Evolutionary conservation across 2,329 filamentous ascomycete species (phyloP).

Genomic region (Diaporthe helianthi): DNA sequence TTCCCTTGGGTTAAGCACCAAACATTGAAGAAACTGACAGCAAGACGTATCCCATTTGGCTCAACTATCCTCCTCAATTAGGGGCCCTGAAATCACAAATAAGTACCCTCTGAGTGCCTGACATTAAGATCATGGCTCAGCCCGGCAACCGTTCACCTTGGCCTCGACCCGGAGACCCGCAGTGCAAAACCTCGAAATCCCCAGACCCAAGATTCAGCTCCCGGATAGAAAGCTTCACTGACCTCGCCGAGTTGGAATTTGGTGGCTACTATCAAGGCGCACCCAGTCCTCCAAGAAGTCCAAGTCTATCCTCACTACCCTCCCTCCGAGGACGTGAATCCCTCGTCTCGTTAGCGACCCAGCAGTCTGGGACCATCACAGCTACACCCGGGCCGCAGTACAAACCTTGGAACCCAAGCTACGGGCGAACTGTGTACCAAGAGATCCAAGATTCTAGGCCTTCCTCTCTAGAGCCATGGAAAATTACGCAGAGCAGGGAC

Average conservation of each 20-base stretch:
- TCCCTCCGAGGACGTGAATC: conserved; percentile 46
- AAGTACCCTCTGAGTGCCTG: not conserved
- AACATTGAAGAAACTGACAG: too few relatives aligned
- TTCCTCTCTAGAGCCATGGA: conserved; percentile 40
- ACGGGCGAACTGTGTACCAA: conserved; percentile 34
- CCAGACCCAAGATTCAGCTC: conserved; percentile 14
- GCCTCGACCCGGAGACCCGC: not conserved
- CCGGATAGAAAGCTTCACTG: conserved; percentile 43
- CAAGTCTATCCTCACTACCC: conserved; percentile 10
- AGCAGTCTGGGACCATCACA: conserved; percentile 32
- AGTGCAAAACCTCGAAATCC: not conserved
- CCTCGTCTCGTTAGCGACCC: conserved; percentile 49
- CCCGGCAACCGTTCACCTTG: not conserved
- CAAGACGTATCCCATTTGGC: not conserved
- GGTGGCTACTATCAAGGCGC: conserved; percentile 67
- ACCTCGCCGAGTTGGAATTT: conserved; percentile 43
- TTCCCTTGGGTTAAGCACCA: not conserved
- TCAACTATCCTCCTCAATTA: not conserved
- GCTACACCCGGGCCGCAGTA: not conserved
- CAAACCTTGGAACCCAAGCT: not conserved
- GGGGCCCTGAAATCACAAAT: not conserved
- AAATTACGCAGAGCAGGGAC: conserved; percentile 47
- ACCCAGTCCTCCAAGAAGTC: conserved; percentile 10
- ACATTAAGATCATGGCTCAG: conserved; percentile 1
- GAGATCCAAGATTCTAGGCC: conserved; percentile 24